phyloP scores from a whole-genome alignment of 805 yeast genomes.

The Lipomyces yamadae region DNA sequence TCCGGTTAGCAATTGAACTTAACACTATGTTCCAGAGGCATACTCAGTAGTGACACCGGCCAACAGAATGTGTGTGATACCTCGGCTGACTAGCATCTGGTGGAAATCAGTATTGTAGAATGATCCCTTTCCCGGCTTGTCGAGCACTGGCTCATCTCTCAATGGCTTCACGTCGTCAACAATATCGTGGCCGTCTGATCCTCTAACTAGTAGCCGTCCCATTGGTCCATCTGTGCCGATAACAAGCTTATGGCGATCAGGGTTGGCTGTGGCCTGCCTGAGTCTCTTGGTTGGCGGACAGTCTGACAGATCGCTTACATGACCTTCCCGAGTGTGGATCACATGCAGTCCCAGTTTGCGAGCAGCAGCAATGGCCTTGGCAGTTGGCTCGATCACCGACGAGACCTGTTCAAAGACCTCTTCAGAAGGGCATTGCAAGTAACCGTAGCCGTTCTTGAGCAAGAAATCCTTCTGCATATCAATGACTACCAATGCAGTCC shows the following conservation, averaged over 20 bases:
- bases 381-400: constrained; percentile 39
- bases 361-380: constrained; percentile 41
- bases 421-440: constrained; percentile 42
- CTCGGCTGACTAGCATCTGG: constrained; percentile 43
- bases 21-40: not conserved
- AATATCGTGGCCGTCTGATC: constrained; percentile 46
- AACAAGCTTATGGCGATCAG: constrained; percentile 36
- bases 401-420: constrained; percentile 41
- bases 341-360: constrained; percentile 43
- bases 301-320: constrained; percentile 42
- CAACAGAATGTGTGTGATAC: constrained; percentile 43
- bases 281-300: constrained; percentile 43
- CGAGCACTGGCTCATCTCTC: constrained; percentile 42
- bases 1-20: not conserved
- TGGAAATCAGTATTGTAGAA: constrained; percentile 46
- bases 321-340: constrained; percentile 47
- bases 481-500: constrained; percentile 44
- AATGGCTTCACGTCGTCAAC: constrained; percentile 44
- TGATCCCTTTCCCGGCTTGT: constrained; percentile 48
- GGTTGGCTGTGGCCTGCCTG: constrained; percentile 41
- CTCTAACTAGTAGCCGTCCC: constrained; percentile 45
- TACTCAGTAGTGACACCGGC: constrained; percentile 47
- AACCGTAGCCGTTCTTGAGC: constrained; percentile 44
- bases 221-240: constrained; percentile 46
- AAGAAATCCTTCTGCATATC: constrained; percentile 48